A percentile compares a stretch with the other conserved stretches of the same genome.
Evolutionary conservation across 192 early-diverging fungal species (phyloP).

Genomic region (Linnemannia hyalina): DNA sequence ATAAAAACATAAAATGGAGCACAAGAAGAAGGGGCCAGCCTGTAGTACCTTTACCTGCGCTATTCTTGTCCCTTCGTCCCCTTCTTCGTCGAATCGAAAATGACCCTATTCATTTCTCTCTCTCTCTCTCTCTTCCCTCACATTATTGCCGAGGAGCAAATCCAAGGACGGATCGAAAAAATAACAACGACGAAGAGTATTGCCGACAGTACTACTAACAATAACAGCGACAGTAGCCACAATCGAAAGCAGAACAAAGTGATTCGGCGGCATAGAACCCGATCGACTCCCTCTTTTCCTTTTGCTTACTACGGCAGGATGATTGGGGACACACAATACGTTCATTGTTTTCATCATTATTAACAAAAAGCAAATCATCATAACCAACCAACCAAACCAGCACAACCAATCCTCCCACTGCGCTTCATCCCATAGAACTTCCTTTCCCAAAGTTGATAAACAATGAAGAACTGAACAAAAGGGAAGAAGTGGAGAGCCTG

Average conservation of each 20-base stretch:
- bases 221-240: too few species aligned
- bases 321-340: too few species aligned
- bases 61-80: neutral
- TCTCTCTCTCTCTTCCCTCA: neutral
- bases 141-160: slow-evolving; percentile 1
- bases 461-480: neutral
- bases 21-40: neutral
- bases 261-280: neutral
- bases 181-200: too few species aligned
- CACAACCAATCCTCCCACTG: neutral
- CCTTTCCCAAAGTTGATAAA: neutral
- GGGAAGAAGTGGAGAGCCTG: neutral
- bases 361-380: neutral
- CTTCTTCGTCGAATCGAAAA: neutral
- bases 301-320: too few species aligned
- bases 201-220: too few species aligned
- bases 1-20: slow-evolving; percentile 4
- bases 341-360: too few species aligned
- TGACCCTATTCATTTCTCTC: neutral
- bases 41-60: neutral
- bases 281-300: neutral
- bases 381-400: neutral
- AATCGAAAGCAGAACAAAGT: too few species aligned
- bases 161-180: neutral
- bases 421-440: neutral